These are phyloP conservation scores for Asterophora lycoperdoides DNA, from an alignment of 768 basidiomycete species.

Conservation along the genomic window DNA sequence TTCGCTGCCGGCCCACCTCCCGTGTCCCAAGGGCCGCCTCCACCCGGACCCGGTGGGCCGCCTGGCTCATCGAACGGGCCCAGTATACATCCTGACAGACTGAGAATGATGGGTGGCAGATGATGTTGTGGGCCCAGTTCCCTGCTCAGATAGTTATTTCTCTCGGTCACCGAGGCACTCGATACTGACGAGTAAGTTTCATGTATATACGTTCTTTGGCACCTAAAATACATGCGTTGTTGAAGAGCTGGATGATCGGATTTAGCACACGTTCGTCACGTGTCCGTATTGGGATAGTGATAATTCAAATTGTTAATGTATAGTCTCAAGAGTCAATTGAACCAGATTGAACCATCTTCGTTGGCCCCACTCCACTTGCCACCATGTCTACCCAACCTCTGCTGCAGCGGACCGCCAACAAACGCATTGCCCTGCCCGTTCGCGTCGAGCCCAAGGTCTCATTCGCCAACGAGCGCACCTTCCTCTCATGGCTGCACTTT, in stretches of 20 bases:
- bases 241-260: no score
- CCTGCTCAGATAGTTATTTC: background rate
- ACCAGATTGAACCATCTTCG: background rate
- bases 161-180: no score
- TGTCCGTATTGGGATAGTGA: slow-evolving; percentile 3
- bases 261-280: slow-evolving; percentile 5
- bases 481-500: slow-evolving; percentile 98
- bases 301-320: no score
- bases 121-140: slow-evolving; percentile 3
- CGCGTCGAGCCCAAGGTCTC: slow-evolving; percentile 94
- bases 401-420: slow-evolving; percentile 88
- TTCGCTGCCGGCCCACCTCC: slow-evolving; percentile 31
- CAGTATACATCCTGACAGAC: slow-evolving; percentile 79
- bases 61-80: slow-evolving; percentile 39
- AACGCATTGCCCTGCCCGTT: slow-evolving; percentile 95
- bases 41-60: slow-evolving; percentile 20
- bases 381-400: slow-evolving; percentile 96
- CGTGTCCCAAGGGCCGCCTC: slow-evolving; percentile 26
- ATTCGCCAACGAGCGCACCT: slow-evolving; percentile 92
- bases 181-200: no score
- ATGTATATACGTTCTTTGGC: no score
- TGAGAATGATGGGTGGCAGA: slow-evolving; percentile 67
- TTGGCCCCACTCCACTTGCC: slow-evolving; percentile 8
- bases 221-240: no score
- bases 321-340: no score